A percentile compares a stretch with the other conserved stretches of the same genome.
These are phyloP conservation scores for Rhizopus stolonifer DNA, from an alignment of 371 early-diverging fungal genomes.

Conservation along the genomic window DNA sequence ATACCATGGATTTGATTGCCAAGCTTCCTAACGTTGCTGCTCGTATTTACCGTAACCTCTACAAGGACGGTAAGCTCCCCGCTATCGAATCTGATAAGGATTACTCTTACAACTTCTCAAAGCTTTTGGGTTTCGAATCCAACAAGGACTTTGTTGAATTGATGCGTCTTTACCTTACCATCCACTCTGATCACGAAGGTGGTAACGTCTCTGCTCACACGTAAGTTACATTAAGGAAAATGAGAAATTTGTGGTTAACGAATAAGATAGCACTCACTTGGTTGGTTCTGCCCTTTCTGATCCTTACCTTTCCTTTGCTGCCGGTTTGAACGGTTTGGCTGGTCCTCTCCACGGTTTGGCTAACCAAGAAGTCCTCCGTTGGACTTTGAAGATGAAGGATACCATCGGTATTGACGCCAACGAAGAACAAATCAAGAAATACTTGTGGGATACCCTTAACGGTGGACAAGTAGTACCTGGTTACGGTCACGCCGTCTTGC, in stretches of 20 bases:
- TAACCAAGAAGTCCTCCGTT: constrained; percentile 98
- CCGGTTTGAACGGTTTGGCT: constrained; percentile 97
- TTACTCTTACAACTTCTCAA: constrained; percentile 94
- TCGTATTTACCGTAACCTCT: constrained; percentile 98
- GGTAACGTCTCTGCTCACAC: constrained; percentile 97
- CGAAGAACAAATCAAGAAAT: constrained; percentile 94
- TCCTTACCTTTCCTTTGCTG: constrained; percentile 97
- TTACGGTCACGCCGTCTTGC: constrained; percentile 98
- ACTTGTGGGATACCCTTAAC: constrained; percentile 95
- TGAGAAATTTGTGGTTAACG: background rate
- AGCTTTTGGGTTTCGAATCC: constrained; percentile 87
- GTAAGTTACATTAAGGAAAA: constrained; percentile 36
- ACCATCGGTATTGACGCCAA: constrained; percentile 82
- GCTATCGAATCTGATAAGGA: constrained; percentile 83
- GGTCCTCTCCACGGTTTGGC: constrained; percentile 99
- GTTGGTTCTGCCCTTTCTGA: constrained; percentile 97
- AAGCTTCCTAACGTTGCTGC: constrained; percentile 96
- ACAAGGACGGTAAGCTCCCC: constrained; percentile 93
- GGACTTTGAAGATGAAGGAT: constrained; percentile 92
- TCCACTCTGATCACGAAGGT: constrained; percentile 99
- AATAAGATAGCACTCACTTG: constrained; percentile 78
- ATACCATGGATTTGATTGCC: constrained; percentile 97
- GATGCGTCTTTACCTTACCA: constrained; percentile 97
- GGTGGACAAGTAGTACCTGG: constrained; percentile 97
- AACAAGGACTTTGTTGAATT: constrained; percentile 92